Conservation (phyloP, 768 basidiomycete genomes). For the Scleroderma citrinum region DNA sequence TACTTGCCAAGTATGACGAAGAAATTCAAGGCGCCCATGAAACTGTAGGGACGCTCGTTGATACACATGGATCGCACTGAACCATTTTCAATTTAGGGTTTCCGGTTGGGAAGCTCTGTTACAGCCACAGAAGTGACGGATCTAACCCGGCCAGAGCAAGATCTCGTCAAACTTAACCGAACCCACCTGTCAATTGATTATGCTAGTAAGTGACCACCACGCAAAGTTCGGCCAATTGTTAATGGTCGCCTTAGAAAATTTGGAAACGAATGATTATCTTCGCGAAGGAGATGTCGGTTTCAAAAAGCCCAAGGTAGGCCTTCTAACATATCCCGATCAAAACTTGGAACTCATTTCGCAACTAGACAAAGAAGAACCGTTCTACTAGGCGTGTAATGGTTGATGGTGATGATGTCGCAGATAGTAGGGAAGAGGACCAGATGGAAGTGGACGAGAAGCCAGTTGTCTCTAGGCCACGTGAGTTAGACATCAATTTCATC, state of each 20-base stretch:
- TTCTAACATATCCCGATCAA: neutral
- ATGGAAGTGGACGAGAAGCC: slow-evolving; percentile 84
- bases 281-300: slow-evolving; percentile 91
- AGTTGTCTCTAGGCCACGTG: slow-evolving; percentile 58
- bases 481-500: slow-evolving; percentile 85
- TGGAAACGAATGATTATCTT: slow-evolving; percentile 81
- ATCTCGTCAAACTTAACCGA: slow-evolving; percentile 64
- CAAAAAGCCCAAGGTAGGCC: slow-evolving; percentile 82
- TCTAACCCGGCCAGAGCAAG: slow-evolving; percentile 42
- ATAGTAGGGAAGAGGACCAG: slow-evolving; percentile 18
- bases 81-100: slow-evolving; percentile 50
- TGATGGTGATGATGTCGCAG: slow-evolving; percentile 34
- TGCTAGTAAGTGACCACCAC: slow-evolving; percentile 53
- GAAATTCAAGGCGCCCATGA: slow-evolving; percentile 71
- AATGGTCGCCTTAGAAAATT: slow-evolving; percentile 55
- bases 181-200: slow-evolving; percentile 84
- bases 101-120: slow-evolving; percentile 71
- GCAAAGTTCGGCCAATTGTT: neutral
- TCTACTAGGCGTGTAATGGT: slow-evolving; percentile 53
- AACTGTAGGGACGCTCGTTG: slow-evolving; percentile 40
- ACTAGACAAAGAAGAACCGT: slow-evolving; percentile 90
- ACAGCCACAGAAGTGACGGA: slow-evolving; percentile 32
- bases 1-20: slow-evolving; percentile 93
- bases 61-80: neutral
- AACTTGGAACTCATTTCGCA: neutral